phyloP scores from a whole-genome alignment of 768 basidiomycete species.

The Mycena indigotica region DNA sequence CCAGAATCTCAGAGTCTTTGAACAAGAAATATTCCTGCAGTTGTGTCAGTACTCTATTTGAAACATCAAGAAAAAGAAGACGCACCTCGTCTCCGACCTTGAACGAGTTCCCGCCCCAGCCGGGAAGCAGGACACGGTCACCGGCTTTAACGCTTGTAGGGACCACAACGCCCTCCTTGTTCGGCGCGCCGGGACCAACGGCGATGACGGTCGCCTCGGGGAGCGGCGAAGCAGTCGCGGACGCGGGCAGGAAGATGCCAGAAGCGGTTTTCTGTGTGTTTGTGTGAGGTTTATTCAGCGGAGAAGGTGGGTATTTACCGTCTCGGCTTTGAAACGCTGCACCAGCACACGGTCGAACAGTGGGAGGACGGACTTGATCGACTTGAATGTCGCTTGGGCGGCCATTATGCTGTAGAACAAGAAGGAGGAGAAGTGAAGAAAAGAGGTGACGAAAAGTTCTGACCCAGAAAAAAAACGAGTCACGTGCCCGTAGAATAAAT shows the following conservation, averaged over 20 bases:
- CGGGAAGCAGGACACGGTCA: constrained; percentile 90
- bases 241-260: constrained; percentile 94
- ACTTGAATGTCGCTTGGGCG: constrained; percentile 92
- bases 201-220: constrained; percentile 97
- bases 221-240: constrained; percentile 80
- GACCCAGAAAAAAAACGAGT: constrained; percentile 10
- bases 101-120: constrained; percentile 95
- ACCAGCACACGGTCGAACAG: constrained; percentile 96
- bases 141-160: constrained; percentile 83
- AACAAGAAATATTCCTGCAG: constrained; percentile 90
- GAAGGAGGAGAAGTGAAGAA: constrained; percentile 1
- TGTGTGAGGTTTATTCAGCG: neutral
- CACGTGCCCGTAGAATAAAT: constrained; percentile 2
- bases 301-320: constrained; percentile 51
- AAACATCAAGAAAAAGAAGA: constrained; percentile 22
- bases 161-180: constrained; percentile 78
- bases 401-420: constrained; percentile 46
- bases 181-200: constrained; percentile 90
- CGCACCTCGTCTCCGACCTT: constrained; percentile 96
- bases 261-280: constrained; percentile 87
- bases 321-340: constrained; percentile 95
- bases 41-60: neutral
- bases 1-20: constrained; percentile 93
- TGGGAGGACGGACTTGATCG: constrained; percentile 87
- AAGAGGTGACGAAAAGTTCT: too few relatives aligned